Conservation (phyloP, 2,329 filamentous ascomycete genomes). For the Phialophora verrucosa region DNA sequence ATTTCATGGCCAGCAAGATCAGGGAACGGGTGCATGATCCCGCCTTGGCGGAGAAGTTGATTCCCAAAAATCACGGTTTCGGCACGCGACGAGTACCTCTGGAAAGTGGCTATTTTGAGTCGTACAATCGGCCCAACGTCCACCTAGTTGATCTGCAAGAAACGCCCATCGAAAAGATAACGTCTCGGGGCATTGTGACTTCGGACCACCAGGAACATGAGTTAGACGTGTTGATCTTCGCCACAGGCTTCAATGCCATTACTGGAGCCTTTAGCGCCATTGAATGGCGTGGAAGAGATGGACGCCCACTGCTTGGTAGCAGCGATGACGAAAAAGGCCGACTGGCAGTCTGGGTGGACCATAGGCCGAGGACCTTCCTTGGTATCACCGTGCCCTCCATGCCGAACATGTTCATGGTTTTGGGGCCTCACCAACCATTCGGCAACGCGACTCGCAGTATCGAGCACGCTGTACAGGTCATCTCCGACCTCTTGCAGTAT, state of each 20-base stretch:
- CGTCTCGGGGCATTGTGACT: conserved; percentile 41
- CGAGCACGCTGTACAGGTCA: conserved; percentile 47
- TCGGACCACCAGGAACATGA: background rate
- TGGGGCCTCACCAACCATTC: conserved; percentile 59
- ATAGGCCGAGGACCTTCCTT: conserved; percentile 4
- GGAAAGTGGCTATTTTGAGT: conserved; percentile 59
- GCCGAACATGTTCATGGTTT: conserved; percentile 59
- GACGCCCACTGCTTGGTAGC: conserved; percentile 42
- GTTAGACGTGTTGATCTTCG: conserved; percentile 42
- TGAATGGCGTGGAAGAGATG: conserved; percentile 50
- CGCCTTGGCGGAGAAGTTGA: conserved; percentile 58
- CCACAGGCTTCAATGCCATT: conserved; percentile 51
- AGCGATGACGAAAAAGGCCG: conserved; percentile 48
- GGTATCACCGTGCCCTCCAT: conserved; percentile 46
- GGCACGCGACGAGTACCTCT: conserved; percentile 58
- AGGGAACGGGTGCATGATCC: conserved; percentile 59
- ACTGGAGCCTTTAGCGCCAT: conserved; percentile 41
- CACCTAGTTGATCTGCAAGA: conserved; percentile 52
- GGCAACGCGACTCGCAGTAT: conserved; percentile 30
- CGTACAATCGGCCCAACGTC: conserved; percentile 54
- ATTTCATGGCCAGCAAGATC: conserved; percentile 61
- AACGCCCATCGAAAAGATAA: conserved; percentile 47
- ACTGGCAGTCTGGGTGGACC: conserved; percentile 31
- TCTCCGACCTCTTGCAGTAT: conserved; percentile 45
- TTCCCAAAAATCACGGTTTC: conserved; percentile 60